phyloP scores from a whole-genome alignment of 148 eudicot species.

The Vaccinium corymbosum region DNA sequence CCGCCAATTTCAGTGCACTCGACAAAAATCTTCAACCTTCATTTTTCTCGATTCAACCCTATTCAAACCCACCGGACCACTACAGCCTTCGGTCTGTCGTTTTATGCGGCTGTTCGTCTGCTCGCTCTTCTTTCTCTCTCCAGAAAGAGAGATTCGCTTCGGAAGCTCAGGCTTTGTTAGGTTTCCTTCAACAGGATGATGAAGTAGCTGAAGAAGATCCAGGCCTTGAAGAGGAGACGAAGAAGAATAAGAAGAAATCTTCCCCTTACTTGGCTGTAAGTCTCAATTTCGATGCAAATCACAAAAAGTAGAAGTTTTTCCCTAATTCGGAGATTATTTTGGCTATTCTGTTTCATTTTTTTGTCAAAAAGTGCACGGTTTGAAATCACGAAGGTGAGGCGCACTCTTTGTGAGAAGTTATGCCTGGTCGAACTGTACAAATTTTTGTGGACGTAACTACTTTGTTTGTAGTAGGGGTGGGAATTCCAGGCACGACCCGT shows the following conservation, averaged over 20 bases:
- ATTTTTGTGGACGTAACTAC: not conserved
- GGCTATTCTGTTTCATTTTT: not conserved
- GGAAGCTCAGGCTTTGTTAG: not conserved
- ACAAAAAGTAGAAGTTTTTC: not conserved
- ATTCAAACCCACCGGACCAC: not conserved
- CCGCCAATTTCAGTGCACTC: not conserved
- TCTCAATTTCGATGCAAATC: not conserved
- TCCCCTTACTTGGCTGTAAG: constrained; percentile 4
- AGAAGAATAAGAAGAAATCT: not conserved
- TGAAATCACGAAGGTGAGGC: not conserved
- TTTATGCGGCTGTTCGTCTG: not conserved
- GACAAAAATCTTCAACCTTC: not conserved
- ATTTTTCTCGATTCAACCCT: not conserved
- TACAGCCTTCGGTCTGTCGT: not conserved
- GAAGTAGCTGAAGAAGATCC: not conserved
- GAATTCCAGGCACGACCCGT: no score
- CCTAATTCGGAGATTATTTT: no score
- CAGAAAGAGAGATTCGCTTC: not conserved
- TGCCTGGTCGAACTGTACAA: not conserved
- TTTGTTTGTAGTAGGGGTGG: not conserved
- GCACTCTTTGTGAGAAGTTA: not conserved
- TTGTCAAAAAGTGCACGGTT: not conserved
- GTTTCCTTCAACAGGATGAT: not conserved
- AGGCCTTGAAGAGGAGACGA: not conserved
- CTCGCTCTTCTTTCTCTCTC: not conserved